Evolutionary conservation across 73 alveolate genomes (phyloP), one percentile per base, ranked within the genome.

Genomic region (Uronychia setigera): DNA sequence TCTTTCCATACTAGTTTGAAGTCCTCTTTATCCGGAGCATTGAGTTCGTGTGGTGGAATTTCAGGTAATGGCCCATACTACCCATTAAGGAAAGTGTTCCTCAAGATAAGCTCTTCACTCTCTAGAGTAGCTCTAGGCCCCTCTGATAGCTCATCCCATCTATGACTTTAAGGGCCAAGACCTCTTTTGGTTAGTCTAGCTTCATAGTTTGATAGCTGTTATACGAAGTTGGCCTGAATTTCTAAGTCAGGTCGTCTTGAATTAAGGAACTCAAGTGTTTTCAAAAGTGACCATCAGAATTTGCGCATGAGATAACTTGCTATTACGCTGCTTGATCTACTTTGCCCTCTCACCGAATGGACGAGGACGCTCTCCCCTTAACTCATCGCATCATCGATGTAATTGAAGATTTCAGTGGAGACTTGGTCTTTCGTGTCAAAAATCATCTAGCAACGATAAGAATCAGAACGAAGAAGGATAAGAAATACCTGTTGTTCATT

Each of bases 231-330:
- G 31, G 97, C 95, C 35, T 95, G 77, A 32, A 95, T 95, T 77
- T 95, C 98, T 9, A 95, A 82, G 85, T 95, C 98, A n/a, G 96
- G 98, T 57, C 98, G 84, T 32, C 97, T 60, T 0, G 93, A 89
- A 85, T 92, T 93, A 58, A 95, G 78, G 76, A 93, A 93, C 78
- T 95, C 98, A 13, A 93, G 87, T 1, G 98, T 93, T 77, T 95
- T 95, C 1, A 86, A 88, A 33, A 95, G 81, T 58, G 93, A 90
- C 98, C 98, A 95, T 83, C 92, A 60, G 80, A 90, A 95, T 80
- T 46, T 96, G 86, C 98, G 90, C 97, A 89, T 88, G 79, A 88
- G 79, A 59, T 92, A 92, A 35, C 93, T 88, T 33, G 97, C 95
- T 26, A 89, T 77, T 60, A 85, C 89, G 74, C 94, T 88, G 78